These are phyloP conservation scores for Aschersonia sp. DNA, from an alignment of 2,329 filamentous ascomycete species.

Conservation along the genomic window DNA sequence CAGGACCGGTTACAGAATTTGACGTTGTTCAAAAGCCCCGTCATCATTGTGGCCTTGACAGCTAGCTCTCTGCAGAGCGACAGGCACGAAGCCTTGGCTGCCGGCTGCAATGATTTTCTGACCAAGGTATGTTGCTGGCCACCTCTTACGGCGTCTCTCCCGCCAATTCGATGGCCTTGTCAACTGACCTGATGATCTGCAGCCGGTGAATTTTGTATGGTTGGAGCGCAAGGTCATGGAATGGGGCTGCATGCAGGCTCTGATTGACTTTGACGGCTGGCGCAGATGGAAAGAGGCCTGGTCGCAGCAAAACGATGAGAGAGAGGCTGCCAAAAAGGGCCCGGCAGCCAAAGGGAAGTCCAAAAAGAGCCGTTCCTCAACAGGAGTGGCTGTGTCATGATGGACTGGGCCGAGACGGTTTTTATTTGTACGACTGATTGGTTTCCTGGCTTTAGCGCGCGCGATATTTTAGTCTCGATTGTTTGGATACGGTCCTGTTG, in stretches of 20 bases:
- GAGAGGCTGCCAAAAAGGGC: conserved; percentile 26
- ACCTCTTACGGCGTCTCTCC: too few species aligned
- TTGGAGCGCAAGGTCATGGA: conserved; percentile 95
- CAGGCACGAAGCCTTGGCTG: conserved; percentile 83
- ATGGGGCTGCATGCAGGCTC: conserved; percentile 98
- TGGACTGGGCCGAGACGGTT: background rate
- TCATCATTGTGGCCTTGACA: conserved; percentile 94
- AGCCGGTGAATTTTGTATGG: conserved; percentile 98
- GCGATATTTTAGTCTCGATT: background rate
- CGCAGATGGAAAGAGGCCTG: conserved; percentile 83
- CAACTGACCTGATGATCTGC: conserved; percentile 1
- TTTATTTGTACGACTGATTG: background rate
- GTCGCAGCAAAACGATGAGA: conserved; percentile 29
- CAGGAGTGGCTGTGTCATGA: conserved; percentile 4
- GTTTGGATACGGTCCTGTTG: background rate
- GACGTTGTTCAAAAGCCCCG: conserved; percentile 79
- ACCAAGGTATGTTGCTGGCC: conserved; percentile 57
- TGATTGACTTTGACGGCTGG: conserved; percentile 98
- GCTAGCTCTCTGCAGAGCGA: conserved; percentile 91
- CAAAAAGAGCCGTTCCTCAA: conserved; percentile 29
- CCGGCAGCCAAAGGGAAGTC: conserved; percentile 20
- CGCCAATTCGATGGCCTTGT: background rate
- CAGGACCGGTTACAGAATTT: conserved; percentile 56
- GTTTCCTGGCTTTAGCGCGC: background rate
- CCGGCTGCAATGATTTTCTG: conserved; percentile 95